Evolutionary conservation across 164 flowering plant species (phyloP).

Genomic region (Brasenia schreberi): DNA sequence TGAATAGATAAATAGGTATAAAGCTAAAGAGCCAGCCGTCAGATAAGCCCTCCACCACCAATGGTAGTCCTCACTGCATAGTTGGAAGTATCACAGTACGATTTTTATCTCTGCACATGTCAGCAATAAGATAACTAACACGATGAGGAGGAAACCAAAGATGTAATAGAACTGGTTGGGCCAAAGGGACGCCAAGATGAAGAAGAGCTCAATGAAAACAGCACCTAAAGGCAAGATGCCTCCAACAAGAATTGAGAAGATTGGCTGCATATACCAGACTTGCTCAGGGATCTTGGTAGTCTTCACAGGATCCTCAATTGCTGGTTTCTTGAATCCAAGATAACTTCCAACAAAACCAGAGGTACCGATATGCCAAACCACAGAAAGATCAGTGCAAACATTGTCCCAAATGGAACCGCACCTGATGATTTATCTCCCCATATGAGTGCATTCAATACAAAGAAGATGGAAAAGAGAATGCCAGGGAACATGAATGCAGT

Average conservation of each 20-base stretch:
- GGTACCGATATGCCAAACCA: constrained; percentile 40
- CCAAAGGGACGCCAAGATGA: constrained; percentile 53
- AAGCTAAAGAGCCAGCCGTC: constrained; percentile 80
- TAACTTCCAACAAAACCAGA: constrained; percentile 26
- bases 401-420: constrained; percentile 35
- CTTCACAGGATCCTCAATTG: constrained; percentile 40
- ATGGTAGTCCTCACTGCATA: constrained; percentile 78
- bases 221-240: constrained; percentile 53
- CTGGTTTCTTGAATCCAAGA: constrained; percentile 28
- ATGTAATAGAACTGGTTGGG: constrained; percentile 89
- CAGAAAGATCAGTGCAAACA: constrained; percentile 28
- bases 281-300: constrained; percentile 50
- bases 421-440: constrained; percentile 38
- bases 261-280: constrained; percentile 51
- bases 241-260: constrained; percentile 39
- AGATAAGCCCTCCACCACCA: constrained; percentile 95
- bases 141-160: constrained; percentile 86
- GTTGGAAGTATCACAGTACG: constrained; percentile 84
- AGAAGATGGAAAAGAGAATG: constrained; percentile 24
- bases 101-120: constrained; percentile 81
- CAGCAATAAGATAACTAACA: constrained; percentile 66
- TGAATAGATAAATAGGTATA: constrained; percentile 74
- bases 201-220: constrained; percentile 54
- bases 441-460: constrained; percentile 27
- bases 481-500: constrained; percentile 33